A percentile compares a stretch with the other conserved stretches of the same genome.
Conservation (phyloP, 371 early-diverging fungal genomes). For the Mucor velutinosus region DNA sequence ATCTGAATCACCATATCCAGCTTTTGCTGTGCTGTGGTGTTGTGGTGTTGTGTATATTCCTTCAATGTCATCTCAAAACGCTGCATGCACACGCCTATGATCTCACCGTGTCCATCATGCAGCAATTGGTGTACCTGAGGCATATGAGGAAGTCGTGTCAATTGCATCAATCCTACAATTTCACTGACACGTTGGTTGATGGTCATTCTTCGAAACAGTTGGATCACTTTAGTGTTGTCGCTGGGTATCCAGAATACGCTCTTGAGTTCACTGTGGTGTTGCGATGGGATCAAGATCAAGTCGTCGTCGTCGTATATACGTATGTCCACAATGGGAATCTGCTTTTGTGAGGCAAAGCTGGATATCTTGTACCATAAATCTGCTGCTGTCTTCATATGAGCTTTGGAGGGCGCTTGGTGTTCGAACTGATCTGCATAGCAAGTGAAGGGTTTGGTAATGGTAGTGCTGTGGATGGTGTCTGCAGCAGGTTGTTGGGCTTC, state of each 20-base stretch:
- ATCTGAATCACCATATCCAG: conserved; percentile 59
- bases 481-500: not conserved
- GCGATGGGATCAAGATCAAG: not conserved
- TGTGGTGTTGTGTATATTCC: conserved; percentile 57
- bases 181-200: conserved; percentile 46
- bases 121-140: conserved; percentile 46
- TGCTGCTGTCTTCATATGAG: not conserved
- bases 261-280: conserved; percentile 49
- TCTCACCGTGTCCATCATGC: conserved; percentile 39
- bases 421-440: not conserved
- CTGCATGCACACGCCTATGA: conserved; percentile 51
- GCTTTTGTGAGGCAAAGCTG: conserved; percentile 19
- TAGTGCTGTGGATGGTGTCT: not conserved
- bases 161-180: conserved; percentile 36
- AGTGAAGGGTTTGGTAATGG: not conserved
- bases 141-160: conserved; percentile 34
- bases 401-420: not conserved
- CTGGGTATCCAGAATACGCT: conserved; percentile 39
- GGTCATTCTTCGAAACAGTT: conserved; percentile 51
- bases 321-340: conserved; percentile 32
- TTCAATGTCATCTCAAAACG: conserved; percentile 63
- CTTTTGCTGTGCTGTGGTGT: conserved; percentile 60
- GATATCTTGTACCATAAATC: not conserved
- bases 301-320: conserved; percentile 28
- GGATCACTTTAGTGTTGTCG: conserved; percentile 31